A percentile compares a stretch with the other conserved stretches of the same genome.
Conservation (phyloP, 768 basidiomycete species). For the Rubroboletus pulcherrimus region DNA sequence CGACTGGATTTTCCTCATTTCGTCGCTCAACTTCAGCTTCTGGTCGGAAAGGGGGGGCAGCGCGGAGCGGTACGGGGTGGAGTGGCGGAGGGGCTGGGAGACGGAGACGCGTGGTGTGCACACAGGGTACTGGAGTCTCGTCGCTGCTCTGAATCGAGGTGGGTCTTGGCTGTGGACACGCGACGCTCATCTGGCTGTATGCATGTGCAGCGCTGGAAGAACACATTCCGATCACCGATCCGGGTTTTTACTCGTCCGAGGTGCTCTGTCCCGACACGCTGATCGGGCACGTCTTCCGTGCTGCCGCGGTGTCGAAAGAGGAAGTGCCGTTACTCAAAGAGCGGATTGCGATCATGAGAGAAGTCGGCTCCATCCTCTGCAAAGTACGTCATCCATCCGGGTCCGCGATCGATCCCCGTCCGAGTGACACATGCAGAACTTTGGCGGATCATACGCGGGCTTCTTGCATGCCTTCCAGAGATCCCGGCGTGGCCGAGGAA, state of each 20-base stretch:
- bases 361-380: slow-evolving; percentile 70
- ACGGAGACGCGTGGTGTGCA: slow-evolving; percentile 48
- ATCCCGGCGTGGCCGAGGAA: slow-evolving; percentile 50
- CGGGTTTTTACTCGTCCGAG: slow-evolving; percentile 72
- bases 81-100: slow-evolving; percentile 71
- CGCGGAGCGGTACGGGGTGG: slow-evolving; percentile 66
- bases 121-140: slow-evolving; percentile 86
- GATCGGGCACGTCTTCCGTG: slow-evolving; percentile 66
- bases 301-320: slow-evolving; percentile 55
- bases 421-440: slow-evolving; percentile 41
- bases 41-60: slow-evolving; percentile 72
- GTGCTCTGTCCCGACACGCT: slow-evolving; percentile 65
- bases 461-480: slow-evolving; percentile 62
- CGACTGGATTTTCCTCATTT: slow-evolving; percentile 88
- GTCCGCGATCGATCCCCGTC: slow-evolving; percentile 5
- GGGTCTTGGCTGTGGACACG: slow-evolving; percentile 5
- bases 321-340: slow-evolving; percentile 65
- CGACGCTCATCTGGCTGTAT: background rate
- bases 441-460: slow-evolving; percentile 65
- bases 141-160: slow-evolving; percentile 84
- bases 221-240: slow-evolving; percentile 74
- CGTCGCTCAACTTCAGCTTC: slow-evolving; percentile 82
- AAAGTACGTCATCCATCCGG: slow-evolving; percentile 42
- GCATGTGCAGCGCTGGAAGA: slow-evolving; percentile 62
- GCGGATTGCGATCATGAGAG: slow-evolving; percentile 72